Base-by-base conservation (phyloP, 1,139 yeast genomes). In the Pichia sp. region DNA sequence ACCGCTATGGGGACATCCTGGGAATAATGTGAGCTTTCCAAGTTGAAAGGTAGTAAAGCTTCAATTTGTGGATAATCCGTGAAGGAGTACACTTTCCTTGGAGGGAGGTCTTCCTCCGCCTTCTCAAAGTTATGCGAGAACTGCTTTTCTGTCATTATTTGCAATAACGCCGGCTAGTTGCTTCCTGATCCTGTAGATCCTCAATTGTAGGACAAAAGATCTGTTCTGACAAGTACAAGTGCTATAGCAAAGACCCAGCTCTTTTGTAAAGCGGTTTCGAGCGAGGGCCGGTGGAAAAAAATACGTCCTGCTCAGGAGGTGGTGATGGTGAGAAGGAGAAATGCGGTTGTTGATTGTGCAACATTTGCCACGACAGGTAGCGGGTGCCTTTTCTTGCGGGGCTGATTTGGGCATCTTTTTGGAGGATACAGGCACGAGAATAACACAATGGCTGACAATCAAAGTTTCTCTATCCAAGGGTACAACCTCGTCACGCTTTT, bases 401-500 rank as follows among this genome's bases (percentile, higher is more conserved):
- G 17, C 17, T n/a, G 16, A 38, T 4, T 17, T 38, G 41, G 29
- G 4, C 17, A 14, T n/a, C 3, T 14, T 6, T 14, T 8, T 38
- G 17, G 16, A n/a, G 41, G 41, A 8, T 10, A 10, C 17, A 38
- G 17, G 7, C 41, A 38, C 41, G 9, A n/a, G 7, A 7, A 38
- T 6, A 7, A 38, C 41, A 38, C 41, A 38, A 56, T 56, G 58
- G 16, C 55, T 4, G 58, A 56, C n/a, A 54, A 54, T 16, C 54
- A 50, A n/a, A 57, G 65, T 66, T 79, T 81, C 68, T 81, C 81
- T 63, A 81, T 85, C 47, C 93, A 86, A 65, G 93, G 95, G 27
- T 87, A 85, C 74, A 89, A 87, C 68, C 78, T 89, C 59, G 88
- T 87, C 48, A 89, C 95, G 57, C 78, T 89, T 56, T 80, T 89